Conservation (phyloP, 257 asterid genomes). For the Eucommia ulmoides region DNA sequence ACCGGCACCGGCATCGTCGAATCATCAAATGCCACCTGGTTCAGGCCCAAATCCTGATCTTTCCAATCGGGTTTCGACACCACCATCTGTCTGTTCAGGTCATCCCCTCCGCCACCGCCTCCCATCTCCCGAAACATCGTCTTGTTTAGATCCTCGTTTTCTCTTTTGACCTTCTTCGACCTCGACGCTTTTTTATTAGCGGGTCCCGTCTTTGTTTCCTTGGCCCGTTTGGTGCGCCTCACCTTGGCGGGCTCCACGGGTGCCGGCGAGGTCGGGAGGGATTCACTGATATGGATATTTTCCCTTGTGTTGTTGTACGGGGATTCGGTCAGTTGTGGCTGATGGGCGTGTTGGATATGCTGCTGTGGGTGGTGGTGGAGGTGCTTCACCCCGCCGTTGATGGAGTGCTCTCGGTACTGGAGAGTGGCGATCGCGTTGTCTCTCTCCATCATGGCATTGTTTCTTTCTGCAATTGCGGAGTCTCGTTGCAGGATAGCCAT, state of each 20-base stretch:
- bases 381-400: slow-evolving; percentile 57
- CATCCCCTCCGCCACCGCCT: slow-evolving; percentile 17
- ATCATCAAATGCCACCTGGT: slow-evolving; percentile 86
- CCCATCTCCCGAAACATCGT: slow-evolving; percentile 21
- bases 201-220: slow-evolving; percentile 38
- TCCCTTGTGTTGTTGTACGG: slow-evolving; percentile 30
- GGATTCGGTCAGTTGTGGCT: slow-evolving; percentile 39
- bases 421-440: slow-evolving; percentile 86
- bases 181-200: slow-evolving; percentile 33
- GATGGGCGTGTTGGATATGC: slow-evolving; percentile 38
- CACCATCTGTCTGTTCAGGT: slow-evolving; percentile 21
- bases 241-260: slow-evolving; percentile 53
- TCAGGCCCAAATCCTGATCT: slow-evolving; percentile 80
- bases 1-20: slow-evolving; percentile 90
- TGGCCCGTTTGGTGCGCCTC: slow-evolving; percentile 49
- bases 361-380: slow-evolving; percentile 75
- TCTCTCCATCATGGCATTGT: slow-evolving; percentile 74
- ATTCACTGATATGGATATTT: slow-evolving; percentile 31
- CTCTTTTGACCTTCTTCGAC: slow-evolving; percentile 44
- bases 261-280: slow-evolving; percentile 32
- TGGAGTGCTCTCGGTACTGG: slow-evolving; percentile 53
- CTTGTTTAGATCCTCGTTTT: slow-evolving; percentile 46
- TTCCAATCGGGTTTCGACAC: slow-evolving; percentile 63
- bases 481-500: slow-evolving; percentile 82
- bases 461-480: slow-evolving; percentile 73